These are phyloP conservation scores for Aureobasidium leucospermi DNA, from an alignment of 2,329 filamentous ascomycete genomes.

Conservation along the genomic window DNA sequence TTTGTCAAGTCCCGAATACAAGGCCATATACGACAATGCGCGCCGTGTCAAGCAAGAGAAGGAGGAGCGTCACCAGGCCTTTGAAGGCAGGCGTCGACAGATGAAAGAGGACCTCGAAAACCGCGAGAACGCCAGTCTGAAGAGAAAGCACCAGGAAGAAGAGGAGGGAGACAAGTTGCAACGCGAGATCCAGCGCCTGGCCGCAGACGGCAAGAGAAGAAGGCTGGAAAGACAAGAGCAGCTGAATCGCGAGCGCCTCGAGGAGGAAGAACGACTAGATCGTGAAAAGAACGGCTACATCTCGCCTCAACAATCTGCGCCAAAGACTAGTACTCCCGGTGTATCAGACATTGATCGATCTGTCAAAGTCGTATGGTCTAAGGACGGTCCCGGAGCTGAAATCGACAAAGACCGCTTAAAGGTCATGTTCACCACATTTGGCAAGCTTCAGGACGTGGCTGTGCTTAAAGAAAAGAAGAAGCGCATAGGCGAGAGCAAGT, in stretches of 20 bases:
- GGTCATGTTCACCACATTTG: conserved; percentile 46
- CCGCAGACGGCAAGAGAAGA: conserved; percentile 45
- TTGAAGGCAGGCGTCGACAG: conserved; percentile 63
- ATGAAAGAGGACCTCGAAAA: conserved; percentile 84
- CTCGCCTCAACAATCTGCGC: background rate
- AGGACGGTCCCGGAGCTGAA: conserved; percentile 36
- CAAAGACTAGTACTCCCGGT: conserved; percentile 22
- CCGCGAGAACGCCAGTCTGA: conserved; percentile 51
- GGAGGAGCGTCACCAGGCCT: conserved; percentile 61
- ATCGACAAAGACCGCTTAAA: conserved; percentile 43
- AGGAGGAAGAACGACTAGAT: conserved; percentile 41
- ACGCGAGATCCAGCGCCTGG: conserved; percentile 39
- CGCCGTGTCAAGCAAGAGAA: conserved; percentile 64
- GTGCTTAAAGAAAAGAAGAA: conserved; percentile 51
- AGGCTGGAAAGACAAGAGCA: conserved; percentile 48
- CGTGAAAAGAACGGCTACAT: conserved; percentile 27
- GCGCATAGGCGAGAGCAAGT: conserved; percentile 38
- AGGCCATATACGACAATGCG: conserved; percentile 70
- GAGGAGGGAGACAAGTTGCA: conserved; percentile 52
- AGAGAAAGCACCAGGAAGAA: conserved; percentile 38
- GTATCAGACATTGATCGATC: conserved; percentile 50
- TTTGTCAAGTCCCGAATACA: conserved; percentile 62
- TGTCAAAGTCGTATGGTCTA: conserved; percentile 50
- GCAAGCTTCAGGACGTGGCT: conserved; percentile 49
- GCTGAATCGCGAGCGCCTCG: conserved; percentile 46